Evolutionary conservation across 1,284 basidiomycete genomes (phyloP), one percentile per base, ranked within the genome.

Genomic region (Pseudozyma pruni): DNA sequence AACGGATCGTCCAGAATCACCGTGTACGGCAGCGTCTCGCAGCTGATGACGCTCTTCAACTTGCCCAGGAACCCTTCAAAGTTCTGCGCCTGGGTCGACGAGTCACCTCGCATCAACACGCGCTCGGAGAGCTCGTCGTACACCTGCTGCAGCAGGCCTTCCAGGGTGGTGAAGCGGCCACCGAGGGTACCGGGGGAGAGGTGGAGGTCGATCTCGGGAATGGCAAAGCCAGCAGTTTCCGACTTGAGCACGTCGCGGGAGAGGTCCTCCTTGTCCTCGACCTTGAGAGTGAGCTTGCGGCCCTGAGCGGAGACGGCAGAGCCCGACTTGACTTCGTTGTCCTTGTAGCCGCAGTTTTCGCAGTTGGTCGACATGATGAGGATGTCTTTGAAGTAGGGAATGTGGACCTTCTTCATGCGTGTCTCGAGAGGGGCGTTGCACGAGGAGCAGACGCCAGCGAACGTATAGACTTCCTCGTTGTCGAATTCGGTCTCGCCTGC

Each of bases 331-430:
- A 98, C 91, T 85, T 98, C 95, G 81, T 96, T 98, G 84, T 98
- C 95, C 72, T 93, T 87, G 84, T 98, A 98, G 1, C 95, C 95
- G 83, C 95, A 98, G 53, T 85, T 84, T 53, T 93, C 92, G 83
- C 96, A 98, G 81, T 97, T 96, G 23, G 94, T 95, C 23, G 94
- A 96, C 95, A 98, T 98, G 84, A 99, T 94, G 67, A 98, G 86
- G 61, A 95, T 91, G 80, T 99, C 94, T 91, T 98, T 93, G 87
- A 99, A 98, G 84, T 99, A 95, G 0, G 96, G 96, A 72, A 99
- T 98, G 78, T 89, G 90, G 76, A 98, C 91, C 80, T 91, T 93
- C 87, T 98, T 95, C 92, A 98, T 97, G 73, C 89, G 85, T 0
- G 95, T 98, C 79, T 93, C 88, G 20, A 93, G 86, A 8, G 88